Evolutionary conservation across 2,329 filamentous ascomycete genomes (phyloP).

Genomic region (Aspergillus tubingensis): DNA sequence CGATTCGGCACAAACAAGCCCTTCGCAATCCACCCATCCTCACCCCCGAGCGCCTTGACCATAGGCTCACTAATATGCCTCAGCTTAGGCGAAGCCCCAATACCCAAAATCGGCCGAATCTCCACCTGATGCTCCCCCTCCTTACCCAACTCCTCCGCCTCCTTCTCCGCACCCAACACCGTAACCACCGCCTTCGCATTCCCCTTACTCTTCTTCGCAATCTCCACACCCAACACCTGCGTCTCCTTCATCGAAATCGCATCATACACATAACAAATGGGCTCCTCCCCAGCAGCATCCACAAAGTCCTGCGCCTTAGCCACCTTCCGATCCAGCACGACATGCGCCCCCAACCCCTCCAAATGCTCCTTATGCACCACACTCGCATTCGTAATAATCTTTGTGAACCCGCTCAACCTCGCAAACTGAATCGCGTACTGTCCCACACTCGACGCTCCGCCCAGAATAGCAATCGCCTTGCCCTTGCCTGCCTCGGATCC

Average conservation of each 20-base stretch:
- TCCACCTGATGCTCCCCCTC: constrained; percentile 15
- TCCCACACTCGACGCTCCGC: constrained; percentile 39
- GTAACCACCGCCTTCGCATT: constrained; percentile 18
- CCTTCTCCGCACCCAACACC: constrained; percentile 2
- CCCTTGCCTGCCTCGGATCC: constrained; percentile 24
- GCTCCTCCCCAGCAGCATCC: constrained; percentile 26
- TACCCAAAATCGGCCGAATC: constrained; percentile 20
- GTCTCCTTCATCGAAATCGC: constrained; percentile 33
- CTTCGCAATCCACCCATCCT: constrained; percentile 27
- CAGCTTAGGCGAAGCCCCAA: constrained; percentile 30
- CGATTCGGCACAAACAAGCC: constrained; percentile 34
- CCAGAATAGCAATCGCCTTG: constrained; percentile 31
- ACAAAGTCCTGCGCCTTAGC: constrained; percentile 22
- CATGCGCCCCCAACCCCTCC: constrained; percentile 27
- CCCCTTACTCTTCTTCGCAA: constrained; percentile 23
- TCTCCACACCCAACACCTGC: constrained; percentile 33
- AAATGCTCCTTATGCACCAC: constrained; percentile 24
- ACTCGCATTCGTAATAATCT: constrained; percentile 37
- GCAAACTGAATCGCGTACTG: constrained; percentile 40
- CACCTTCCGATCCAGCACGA: constrained; percentile 28
- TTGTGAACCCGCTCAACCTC: constrained; percentile 36
- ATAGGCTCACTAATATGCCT: constrained; percentile 35
- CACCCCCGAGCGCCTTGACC: constrained; percentile 21
- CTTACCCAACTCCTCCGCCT: not conserved
- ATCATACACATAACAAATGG: constrained; percentile 35